These are phyloP conservation scores for Salix purpurea DNA, from an alignment of 345 rosid species.

Conservation along the genomic window DNA sequence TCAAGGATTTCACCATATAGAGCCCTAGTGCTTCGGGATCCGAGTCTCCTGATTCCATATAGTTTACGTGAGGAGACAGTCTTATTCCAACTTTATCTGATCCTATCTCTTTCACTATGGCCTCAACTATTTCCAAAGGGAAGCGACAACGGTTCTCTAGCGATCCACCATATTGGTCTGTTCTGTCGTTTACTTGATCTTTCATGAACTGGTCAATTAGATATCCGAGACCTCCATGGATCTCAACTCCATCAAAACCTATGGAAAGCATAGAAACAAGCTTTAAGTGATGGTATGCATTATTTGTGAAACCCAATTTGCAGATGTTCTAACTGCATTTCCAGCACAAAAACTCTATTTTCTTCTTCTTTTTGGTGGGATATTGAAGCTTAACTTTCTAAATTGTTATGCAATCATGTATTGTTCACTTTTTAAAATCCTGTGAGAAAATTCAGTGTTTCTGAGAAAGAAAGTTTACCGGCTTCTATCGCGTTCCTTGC, in stretches of 20 bases:
- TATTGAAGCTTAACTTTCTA: too few relatives aligned
- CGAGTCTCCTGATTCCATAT: constrained; percentile 52
- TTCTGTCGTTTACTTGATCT: constrained; percentile 35
- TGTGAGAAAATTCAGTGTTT: too few relatives aligned
- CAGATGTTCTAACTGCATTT: constrained; percentile 62
- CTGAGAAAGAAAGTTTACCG: too few relatives aligned
- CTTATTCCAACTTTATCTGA: constrained; percentile 56
- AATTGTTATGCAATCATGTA: too few relatives aligned
- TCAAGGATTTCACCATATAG: constrained; percentile 53
- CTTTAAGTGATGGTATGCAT: too few relatives aligned
- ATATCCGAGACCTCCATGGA: constrained; percentile 64
- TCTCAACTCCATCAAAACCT: constrained; percentile 80
- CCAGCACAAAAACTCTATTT: constrained; percentile 8
- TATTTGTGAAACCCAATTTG: constrained; percentile 21
- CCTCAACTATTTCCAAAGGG: constrained; percentile 53
- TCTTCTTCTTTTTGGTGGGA: too few relatives aligned
- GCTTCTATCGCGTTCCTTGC: constrained; percentile 41
- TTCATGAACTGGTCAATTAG: constrained; percentile 6
- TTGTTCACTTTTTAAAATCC: too few relatives aligned
- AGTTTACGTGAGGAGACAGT: constrained; percentile 52
- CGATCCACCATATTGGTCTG: constrained; percentile 64
- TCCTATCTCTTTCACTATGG: constrained; percentile 55
- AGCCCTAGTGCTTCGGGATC: constrained; percentile 53
- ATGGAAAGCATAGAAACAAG: constrained; percentile 67
- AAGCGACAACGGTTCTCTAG: constrained; percentile 55